Percentiles rank a stretch among this genome's conserved stretches.
phyloP scores from a whole-genome alignment of 139 green algal species.

The Tetradesmus lagerheimii region DNA sequence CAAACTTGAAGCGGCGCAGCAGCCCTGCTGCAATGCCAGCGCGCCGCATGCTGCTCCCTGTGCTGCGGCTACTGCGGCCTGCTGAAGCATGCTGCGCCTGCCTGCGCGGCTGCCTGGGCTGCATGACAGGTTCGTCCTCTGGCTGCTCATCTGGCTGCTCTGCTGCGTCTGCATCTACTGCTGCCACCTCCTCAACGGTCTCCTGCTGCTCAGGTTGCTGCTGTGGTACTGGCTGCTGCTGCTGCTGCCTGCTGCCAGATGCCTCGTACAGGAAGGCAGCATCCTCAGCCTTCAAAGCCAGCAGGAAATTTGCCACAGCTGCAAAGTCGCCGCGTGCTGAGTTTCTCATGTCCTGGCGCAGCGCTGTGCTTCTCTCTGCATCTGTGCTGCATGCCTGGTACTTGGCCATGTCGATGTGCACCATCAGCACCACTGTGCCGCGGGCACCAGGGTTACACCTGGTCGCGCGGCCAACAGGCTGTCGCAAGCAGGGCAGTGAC shows the following conservation, averaged over 20 bases:
- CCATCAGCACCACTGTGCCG: slow-evolving; percentile 15
- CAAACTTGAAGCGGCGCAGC: slow-evolving; percentile 13
- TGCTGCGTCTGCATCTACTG: too few species aligned
- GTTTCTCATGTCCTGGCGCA: background rate
- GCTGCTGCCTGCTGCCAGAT: background rate
- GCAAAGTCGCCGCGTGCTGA: background rate
- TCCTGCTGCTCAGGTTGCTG: background rate
- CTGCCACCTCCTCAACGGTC: too few species aligned
- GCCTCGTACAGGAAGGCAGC: background rate
- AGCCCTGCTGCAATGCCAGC: background rate
- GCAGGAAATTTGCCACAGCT: background rate
- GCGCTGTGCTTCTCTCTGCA: background rate
- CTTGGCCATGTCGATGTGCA: slow-evolving; percentile 7
- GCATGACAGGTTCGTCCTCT: background rate
- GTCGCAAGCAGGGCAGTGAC: too few species aligned
- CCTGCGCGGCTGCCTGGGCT: background rate
- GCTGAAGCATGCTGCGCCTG: background rate
- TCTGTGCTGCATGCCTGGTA: slow-evolving; percentile 3
- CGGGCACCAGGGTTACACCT: background rate
- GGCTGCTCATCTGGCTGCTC: background rate
- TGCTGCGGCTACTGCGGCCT: background rate
- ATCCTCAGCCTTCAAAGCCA: background rate
- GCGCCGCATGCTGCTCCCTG: background rate
- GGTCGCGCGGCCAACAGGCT: slow-evolving; percentile 1
- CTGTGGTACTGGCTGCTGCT: background rate